phyloP scores from a whole-genome alignment of 768 basidiomycete species.

The Lactarius indigo region DNA sequence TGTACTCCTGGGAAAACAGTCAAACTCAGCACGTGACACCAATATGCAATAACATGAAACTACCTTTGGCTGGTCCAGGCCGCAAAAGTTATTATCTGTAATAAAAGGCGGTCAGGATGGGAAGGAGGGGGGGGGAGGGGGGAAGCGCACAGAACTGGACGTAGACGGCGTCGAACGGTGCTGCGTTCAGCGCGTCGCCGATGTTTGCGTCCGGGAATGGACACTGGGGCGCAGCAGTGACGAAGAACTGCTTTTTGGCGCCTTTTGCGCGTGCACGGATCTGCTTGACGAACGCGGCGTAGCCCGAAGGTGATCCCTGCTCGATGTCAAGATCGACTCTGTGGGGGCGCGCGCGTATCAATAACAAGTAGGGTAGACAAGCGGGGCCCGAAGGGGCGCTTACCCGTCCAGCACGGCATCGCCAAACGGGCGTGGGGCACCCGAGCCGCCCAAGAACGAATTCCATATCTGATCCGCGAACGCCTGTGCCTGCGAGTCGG shows the following conservation, averaged over 20 bases:
- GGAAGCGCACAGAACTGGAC: conserved; percentile 47
- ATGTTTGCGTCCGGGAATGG: conserved; percentile 37
- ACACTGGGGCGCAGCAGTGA: conserved; percentile 41
- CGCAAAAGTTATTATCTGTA: conserved; percentile 46
- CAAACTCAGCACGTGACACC: not conserved
- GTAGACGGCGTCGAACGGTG: conserved; percentile 39
- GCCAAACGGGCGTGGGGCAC: conserved; percentile 43
- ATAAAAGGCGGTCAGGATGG: not conserved
- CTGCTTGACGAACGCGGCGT: conserved; percentile 38
- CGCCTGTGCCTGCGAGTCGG: conserved; percentile 36
- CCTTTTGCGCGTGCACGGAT: conserved; percentile 34
- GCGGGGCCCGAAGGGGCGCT: conserved; percentile 7
- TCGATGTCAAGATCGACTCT: conserved; percentile 43
- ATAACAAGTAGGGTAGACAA: not conserved
- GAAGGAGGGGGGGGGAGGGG: not conserved
- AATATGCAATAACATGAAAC: conserved; percentile 38
- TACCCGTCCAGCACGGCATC: conserved; percentile 47
- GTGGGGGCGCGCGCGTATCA: not conserved
- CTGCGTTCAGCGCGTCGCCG: conserved; percentile 34
- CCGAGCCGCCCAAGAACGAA: conserved; percentile 47
- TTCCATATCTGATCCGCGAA: conserved; percentile 44
- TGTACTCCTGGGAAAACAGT: conserved; percentile 42
- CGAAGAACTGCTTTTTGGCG: conserved; percentile 37
- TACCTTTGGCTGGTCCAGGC: conserved; percentile 43
- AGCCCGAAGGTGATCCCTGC: conserved; percentile 33